Evolutionary conservation across 2,329 filamentous ascomycete species (phyloP), one percentile per base, ranked within the genome.

Genomic region (Pyricularia pennisetigena): DNA sequence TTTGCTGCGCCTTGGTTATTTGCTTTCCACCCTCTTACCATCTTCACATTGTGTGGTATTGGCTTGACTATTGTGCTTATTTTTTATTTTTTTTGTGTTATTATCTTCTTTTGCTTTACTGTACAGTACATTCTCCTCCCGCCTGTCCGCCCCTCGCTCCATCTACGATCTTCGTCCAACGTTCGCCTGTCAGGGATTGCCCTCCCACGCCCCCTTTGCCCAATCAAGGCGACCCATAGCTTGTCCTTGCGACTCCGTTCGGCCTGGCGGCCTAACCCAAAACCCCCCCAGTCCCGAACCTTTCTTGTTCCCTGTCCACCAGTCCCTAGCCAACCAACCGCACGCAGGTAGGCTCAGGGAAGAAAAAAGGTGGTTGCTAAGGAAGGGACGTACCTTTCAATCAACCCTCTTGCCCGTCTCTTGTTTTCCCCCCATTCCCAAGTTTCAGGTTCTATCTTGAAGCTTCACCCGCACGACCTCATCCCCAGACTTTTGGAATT

Each of bases 391-490:
- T 61, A 61, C 57, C 57, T 61, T 9, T 28, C 57, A 59, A 8
- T 59, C 54, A 61, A 61, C n/a, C 57, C 57, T 61, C 57, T 61
- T 61, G 57, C 57, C 57, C 57, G 57, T 61, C 57, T 61, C 57
- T 61, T 61, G n/a, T 61, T 24, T 61, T 61, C 24, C 57, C 57
- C 57, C 57, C 57, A 24, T 61, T 61, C 57, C 24, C 57, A 61
- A 61, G 57, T 61, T 61, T 61, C 57, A 61, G 57, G 57, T 61
- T 23, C 57, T 28, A 61, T 61, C n/a, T 61, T 28, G 57, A 61
- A 61, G 57, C 57, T 61, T 61, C 23, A 61, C 57, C 57, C 24
- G 57, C 57, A 24, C 57, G 57, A 61, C 57, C 57, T 61, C 57
- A 61, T 28, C 41, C 41, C 41, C 41, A 54, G 41, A 54, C 41